These are phyloP conservation scores for Babesia divergens DNA, from an alignment of 169 alveolate genomes.

Conservation along the genomic window DNA sequence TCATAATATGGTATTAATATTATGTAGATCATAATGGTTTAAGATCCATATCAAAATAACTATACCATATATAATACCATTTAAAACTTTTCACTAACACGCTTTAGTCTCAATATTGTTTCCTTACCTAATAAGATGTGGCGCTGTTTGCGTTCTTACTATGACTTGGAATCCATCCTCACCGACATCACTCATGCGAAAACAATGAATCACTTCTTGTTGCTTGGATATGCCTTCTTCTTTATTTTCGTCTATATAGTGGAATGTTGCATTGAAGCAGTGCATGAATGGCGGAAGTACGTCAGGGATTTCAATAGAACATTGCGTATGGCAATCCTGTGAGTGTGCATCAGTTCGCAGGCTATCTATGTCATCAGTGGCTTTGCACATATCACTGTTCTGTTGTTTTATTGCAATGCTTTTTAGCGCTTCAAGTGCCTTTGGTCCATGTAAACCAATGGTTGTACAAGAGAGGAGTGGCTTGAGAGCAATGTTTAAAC, in stretches of 20 bases:
- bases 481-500: constrained; percentile 58
- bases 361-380: neutral
- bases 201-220: constrained; percentile 36
- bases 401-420: constrained; percentile 4
- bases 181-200: constrained; percentile 70
- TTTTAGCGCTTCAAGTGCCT: constrained; percentile 32
- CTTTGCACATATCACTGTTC: neutral
- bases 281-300: constrained; percentile 31
- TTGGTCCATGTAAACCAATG: constrained; percentile 70
- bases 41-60: too few relatives aligned
- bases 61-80: too few relatives aligned
- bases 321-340: neutral
- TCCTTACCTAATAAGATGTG: constrained; percentile 29
- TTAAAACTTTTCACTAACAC: too few relatives aligned
- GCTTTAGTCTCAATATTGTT: too few relatives aligned
- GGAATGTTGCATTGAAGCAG: neutral
- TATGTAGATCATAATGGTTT: neutral
- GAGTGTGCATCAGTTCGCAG: neutral
- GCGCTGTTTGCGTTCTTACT: constrained; percentile 42
- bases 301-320: neutral
- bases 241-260: neutral
- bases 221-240: neutral
- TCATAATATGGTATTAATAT: neutral
- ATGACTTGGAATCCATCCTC: constrained; percentile 75
- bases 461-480: constrained; percentile 40